Evolutionary conservation across 2,329 filamentous ascomycete genomes (phyloP), one percentile per base, ranked within the genome.

Genomic region (Fusarium sp.): DNA sequence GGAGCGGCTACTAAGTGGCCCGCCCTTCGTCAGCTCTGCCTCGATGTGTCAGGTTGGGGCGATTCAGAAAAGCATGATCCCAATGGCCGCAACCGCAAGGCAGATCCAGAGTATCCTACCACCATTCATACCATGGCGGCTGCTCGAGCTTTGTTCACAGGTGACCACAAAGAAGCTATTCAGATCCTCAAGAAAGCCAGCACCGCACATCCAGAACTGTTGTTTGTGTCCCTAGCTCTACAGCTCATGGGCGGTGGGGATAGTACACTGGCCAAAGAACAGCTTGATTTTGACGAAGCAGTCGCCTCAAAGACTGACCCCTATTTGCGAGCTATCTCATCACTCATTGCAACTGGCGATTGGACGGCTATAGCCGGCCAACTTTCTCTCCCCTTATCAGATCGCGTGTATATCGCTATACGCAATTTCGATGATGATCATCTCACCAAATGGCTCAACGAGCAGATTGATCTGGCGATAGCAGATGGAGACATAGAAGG

Each of bases 251-350:
- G 85, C 25, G 83, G 85, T 64, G 85, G 83, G 15, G 83, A 83
- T 59, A 81, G 80, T 47, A 78, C 80, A 43, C 72, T 82, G 6
- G 79, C 79, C 44, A 84, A 84, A 66, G 83, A 85, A 67, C 82
- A 86, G 64, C 82, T 89, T 25, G 87, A 89, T 72, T 87, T 89
- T 72, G 87, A 89, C 76, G 86, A 88, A 60, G 82, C 82, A 4
- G 83, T 88, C 16, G 87, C 89, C 27, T 88, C 87, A 63, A 88
- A 91, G 66, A 89, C 90, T 0, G 92, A 96, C 73, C 91, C 92
- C 0, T 95, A 95, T 76, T 86, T 96, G 25, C 90, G 92, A 59
- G 92, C 92, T 8, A 91, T 96, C 50, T 92, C 93, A 25, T 90
- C 90, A 5, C 90, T 93, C 71, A 92, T 96, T 66, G 90, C 91